Percentiles rank a stretch among this genome's conserved stretches.
These are phyloP conservation scores for Cyphellophora europaea DNA, from an alignment of 2,329 filamentous ascomycete genomes.

Conservation along the genomic window DNA sequence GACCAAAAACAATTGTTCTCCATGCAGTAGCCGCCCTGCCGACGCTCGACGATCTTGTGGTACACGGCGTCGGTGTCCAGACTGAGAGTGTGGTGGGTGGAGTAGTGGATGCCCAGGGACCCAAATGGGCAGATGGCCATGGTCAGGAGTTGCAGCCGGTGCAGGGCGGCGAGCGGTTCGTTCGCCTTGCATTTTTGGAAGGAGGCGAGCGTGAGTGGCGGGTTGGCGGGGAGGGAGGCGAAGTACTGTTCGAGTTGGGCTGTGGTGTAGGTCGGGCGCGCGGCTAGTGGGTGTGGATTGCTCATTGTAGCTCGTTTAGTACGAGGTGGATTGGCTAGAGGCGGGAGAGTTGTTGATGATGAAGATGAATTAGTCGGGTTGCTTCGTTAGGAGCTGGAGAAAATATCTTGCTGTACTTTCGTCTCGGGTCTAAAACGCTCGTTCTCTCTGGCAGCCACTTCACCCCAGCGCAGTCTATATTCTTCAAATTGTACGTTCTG, in stretches of 20 bases:
- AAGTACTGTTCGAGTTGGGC: slow-evolving; percentile 29
- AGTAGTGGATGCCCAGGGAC: slow-evolving; percentile 48
- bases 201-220: slow-evolving; percentile 17
- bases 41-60: slow-evolving; percentile 42
- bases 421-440: too few species aligned
- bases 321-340: too few species aligned
- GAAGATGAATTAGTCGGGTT: too few species aligned
- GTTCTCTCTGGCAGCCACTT: too few species aligned
- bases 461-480: too few species aligned
- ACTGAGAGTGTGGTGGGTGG: slow-evolving; percentile 37
- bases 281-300: slow-evolving; percentile 4
- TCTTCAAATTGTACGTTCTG: too few species aligned
- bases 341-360: too few species aligned
- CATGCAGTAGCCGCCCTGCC: slow-evolving; percentile 52
- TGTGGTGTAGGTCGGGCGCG: slow-evolving; percentile 24
- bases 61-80: slow-evolving; percentile 42
- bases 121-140: slow-evolving; percentile 45
- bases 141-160: slow-evolving; percentile 32
- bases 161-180: slow-evolving; percentile 24
- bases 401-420: too few species aligned
- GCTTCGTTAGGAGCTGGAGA: too few species aligned
- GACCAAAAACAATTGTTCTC: slow-evolving; percentile 48
- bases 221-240: slow-evolving; percentile 19
- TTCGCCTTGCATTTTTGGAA: slow-evolving; percentile 21
- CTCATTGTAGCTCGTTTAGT: too few species aligned